Evolutionary conservation across 2,329 filamentous ascomycete species (phyloP).

Genomic region (Sporothrix euskadiensis): DNA sequence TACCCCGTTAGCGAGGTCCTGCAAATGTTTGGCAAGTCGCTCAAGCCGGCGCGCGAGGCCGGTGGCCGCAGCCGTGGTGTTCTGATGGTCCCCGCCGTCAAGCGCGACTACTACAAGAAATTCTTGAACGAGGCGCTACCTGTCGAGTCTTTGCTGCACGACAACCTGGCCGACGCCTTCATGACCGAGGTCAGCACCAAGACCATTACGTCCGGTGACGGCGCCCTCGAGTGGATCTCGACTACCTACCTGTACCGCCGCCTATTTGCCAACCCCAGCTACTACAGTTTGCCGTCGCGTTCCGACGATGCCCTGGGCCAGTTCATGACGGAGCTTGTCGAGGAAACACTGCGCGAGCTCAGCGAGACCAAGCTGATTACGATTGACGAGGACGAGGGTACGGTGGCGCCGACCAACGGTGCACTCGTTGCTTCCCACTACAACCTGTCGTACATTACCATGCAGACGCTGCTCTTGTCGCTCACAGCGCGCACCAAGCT

Average conservation of each 20-base stretch:
- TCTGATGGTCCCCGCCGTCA: slow-evolving; percentile 93
- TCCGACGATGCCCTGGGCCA: slow-evolving; percentile 92
- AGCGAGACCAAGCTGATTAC: slow-evolving; percentile 94
- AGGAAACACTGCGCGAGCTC: slow-evolving; percentile 87
- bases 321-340: slow-evolving; percentile 91
- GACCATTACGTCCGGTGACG: slow-evolving; percentile 91
- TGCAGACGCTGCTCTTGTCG: slow-evolving; percentile 96
- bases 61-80: slow-evolving; percentile 83
- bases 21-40: slow-evolving; percentile 96
- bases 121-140: slow-evolving; percentile 95
- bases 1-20: slow-evolving; percentile 92
- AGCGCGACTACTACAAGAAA: slow-evolving; percentile 98
- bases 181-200: slow-evolving; percentile 96
- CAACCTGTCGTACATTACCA: slow-evolving; percentile 98
- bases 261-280: slow-evolving; percentile 91
- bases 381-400: slow-evolving; percentile 90
- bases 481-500: slow-evolving; percentile 86
- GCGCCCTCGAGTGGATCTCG: slow-evolving; percentile 97
- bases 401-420: slow-evolving; percentile 84
- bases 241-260: slow-evolving; percentile 98
- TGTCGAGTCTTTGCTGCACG: slow-evolving; percentile 89
- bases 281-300: slow-evolving; percentile 85
- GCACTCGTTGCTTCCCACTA: slow-evolving; percentile 99
- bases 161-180: slow-evolving; percentile 91
- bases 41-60: slow-evolving; percentile 75